Evolutionary conservation across 441 rosid species (phyloP), one percentile per base, ranked within the genome.

Genomic region (Viola pubescens): DNA sequence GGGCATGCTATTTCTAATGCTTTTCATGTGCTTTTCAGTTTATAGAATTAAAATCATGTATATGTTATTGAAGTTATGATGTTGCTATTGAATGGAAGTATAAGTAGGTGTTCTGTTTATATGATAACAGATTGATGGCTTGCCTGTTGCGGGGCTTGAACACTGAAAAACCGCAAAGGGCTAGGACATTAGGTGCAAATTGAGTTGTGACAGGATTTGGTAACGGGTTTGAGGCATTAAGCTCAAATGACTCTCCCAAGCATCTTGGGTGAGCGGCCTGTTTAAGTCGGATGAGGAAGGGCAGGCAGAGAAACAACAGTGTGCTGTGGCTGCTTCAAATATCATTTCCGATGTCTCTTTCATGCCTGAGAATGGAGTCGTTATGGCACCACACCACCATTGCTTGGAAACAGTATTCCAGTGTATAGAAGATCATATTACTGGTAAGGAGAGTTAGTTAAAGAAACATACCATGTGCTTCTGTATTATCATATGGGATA

Each of bases 361-460:
- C 76, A 92, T 92, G 97, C 98, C 95, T 1, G 97, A 92, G 70
- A 92, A 89, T 60, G 98, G 89, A 76, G 82, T 76, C 57, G 77
- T 84, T 14, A 92, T 92, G 98, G 91, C 98, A 46, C 94, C 79
- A 72, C 87, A 87, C 71, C 86, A 97, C 47, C 98, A 92, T 77
- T 92, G 98, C 83, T 81, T 92, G 81, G 97, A 92, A 76, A 84
- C 96, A 34, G 89, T 83, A 40, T 87, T 89, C 81, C 97, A 92
- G 75, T 89, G 98, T 75, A 76, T 89, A 59, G 88, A 89, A 42
- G 92, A 85, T 77, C 89, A 82, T 39, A 62, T 56, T 50, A 68
- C 83, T 26, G 98, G 97, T 89, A 43, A 42, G 48, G 16, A 26
- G 45, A 49, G 34, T 55, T 5, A n/a, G 7, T 11, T 12, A 34